Evolutionary conservation across 2,329 filamentous ascomycete species (phyloP).

Genomic region (Aspergillus viridinutans): DNA sequence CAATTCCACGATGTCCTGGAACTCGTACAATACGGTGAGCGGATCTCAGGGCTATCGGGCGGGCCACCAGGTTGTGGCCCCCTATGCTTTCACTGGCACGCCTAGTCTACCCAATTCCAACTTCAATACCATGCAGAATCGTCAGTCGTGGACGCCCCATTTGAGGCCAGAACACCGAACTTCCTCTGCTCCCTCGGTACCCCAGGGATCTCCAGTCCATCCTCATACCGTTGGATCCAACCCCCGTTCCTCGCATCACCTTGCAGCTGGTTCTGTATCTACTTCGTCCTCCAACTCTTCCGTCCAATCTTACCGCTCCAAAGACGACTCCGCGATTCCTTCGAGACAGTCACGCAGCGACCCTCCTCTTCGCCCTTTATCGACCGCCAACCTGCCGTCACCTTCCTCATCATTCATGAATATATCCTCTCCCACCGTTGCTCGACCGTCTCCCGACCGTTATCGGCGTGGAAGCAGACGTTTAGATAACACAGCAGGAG

Average conservation of each 20-base stretch:
- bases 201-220: slow-evolving; percentile 34
- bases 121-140: slow-evolving; percentile 46
- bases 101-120: slow-evolving; percentile 56
- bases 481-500: slow-evolving; percentile 42
- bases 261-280: slow-evolving; percentile 51
- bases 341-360: slow-evolving; percentile 37
- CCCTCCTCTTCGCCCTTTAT: slow-evolving; percentile 38
- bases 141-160: slow-evolving; percentile 51
- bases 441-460: slow-evolving; percentile 72
- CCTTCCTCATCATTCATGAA: slow-evolving; percentile 52
- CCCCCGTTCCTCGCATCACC: slow-evolving; percentile 41
- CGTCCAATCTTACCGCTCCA: slow-evolving; percentile 39
- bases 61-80: slow-evolving; percentile 62
- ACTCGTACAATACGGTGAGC: slow-evolving; percentile 38
- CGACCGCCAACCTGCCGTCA: slow-evolving; percentile 49
- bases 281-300: slow-evolving; percentile 51
- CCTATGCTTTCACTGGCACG: slow-evolving; percentile 72
- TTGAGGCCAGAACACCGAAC: slow-evolving; percentile 55
- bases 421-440: slow-evolving; percentile 47
- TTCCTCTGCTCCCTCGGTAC: slow-evolving; percentile 48
- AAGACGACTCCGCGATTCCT: slow-evolving; percentile 47
- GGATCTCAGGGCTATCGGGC: slow-evolving; percentile 44
- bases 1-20: slow-evolving; percentile 38
- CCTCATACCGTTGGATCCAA: slow-evolving; percentile 25
- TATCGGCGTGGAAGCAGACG: slow-evolving; percentile 68